Base-by-base conservation (phyloP, 2,329 filamentous ascomycete species). In the Annulohypoxylon truncatum region DNA sequence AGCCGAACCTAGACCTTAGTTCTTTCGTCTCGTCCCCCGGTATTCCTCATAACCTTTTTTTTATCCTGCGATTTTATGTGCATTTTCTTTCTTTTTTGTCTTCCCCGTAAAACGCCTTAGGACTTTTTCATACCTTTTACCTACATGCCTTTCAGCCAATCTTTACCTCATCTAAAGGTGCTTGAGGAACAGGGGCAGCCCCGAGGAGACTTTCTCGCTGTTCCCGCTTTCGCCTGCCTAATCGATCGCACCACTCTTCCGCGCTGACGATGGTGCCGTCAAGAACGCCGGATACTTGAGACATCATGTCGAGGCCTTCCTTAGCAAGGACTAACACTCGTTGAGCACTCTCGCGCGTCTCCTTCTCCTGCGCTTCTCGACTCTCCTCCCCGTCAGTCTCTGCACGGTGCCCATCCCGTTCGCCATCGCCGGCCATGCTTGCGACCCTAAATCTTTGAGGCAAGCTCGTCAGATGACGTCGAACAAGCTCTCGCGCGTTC, bases 301-400 rank as follows among this genome's bases (percentile, higher is more conserved):
- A 87, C 85, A 98, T 94, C 91, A 98, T 97, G 72, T 97, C 94
- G 12, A 98, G 83, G 0, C 94, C 93, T 77, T 98, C 95, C 74
- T 91, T 92, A 5, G 95, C 95, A 54, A 98, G 88, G 1, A 96
- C 89, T 10, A 98, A 82, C 60, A 96, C 94, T 40, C 91, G 86
- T 71, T 94, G 90, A 0, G 93, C 94, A 54, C 84, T 84, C 24
- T 89, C 85, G 1, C 80, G 79, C 10, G 82, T 78, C 47, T 82
- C 80, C 57, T 78, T 77, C 57, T 84, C 82, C 24, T 77, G 77
- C n/a, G 70, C 71, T 50, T 82, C 80, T 48, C 74, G 77, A 46
- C 80, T 77, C 61, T 77, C 75, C 58, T 77, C 75, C 46, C 76
- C 76, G 50, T 74, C 66, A 69, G 66, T 66, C 24, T 74, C 71